Percentiles rank a stretch among this genome's conserved stretches.
Evolutionary conservation across 1,284 basidiomycete genomes (phyloP).

Genomic region (Phylloboletellus chloephorus): DNA sequence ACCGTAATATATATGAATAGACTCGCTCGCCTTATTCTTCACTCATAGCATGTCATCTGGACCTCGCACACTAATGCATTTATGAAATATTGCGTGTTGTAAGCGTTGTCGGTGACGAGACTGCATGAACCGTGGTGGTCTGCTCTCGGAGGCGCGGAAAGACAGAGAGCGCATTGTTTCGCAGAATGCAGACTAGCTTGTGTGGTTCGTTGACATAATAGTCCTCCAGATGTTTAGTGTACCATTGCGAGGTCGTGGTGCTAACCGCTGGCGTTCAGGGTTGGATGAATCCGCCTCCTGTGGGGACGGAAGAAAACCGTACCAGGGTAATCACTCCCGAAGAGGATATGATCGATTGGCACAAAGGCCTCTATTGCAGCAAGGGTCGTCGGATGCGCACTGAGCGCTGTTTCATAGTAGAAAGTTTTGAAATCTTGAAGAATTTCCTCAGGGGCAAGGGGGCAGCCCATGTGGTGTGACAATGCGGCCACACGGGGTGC

Average conservation of each 20-base stretch:
- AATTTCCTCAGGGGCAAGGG: conserved; percentile 53
- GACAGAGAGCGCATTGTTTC: conserved; percentile 44
- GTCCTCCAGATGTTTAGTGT: conserved; percentile 45
- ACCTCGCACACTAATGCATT: conserved; percentile 23
- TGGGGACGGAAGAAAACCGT: conserved; percentile 5
- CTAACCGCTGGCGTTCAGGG: conserved; percentile 45
- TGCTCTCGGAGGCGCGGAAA: conserved; percentile 36
- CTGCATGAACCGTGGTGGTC: neutral
- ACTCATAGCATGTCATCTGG: conserved; percentile 27
- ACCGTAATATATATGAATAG: conserved; percentile 25
- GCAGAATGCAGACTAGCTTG: conserved; percentile 38
- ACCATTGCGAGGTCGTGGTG: conserved; percentile 51
- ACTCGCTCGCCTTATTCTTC: conserved; percentile 24
- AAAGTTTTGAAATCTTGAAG: conserved; percentile 61
- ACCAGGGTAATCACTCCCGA: conserved; percentile 75
- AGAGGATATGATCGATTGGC: conserved; percentile 46
- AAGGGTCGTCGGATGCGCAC: conserved; percentile 48
- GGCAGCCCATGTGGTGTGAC: conserved; percentile 61
- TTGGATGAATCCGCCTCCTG: conserved; percentile 2
- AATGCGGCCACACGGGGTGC: conserved; percentile 62
- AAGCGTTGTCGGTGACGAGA: conserved; percentile 1
- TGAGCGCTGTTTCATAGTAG: conserved; percentile 67
- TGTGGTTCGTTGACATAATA: conserved; percentile 37
- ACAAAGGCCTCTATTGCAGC: conserved; percentile 46
- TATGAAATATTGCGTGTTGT: conserved; percentile 11